Evolutionary conservation across 352 stramenopile species (phyloP), one percentile per base, ranked within the genome.

Genomic region (Plasmopara viticola): DNA sequence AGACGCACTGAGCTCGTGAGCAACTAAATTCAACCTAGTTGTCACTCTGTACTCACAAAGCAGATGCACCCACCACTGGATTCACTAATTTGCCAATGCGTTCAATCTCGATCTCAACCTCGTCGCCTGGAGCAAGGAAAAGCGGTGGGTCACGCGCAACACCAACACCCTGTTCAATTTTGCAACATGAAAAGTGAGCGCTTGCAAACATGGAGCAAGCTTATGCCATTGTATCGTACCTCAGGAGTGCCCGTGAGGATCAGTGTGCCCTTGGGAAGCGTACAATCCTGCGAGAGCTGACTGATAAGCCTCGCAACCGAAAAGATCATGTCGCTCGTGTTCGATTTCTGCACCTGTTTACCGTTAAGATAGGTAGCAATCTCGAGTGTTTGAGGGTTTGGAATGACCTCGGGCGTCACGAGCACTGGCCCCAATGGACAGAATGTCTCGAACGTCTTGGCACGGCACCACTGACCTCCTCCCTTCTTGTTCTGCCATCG

Each of bases 361-460:
- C 78, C 82, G 52, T 96, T 95, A 33, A 97, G 51, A 39, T 76
- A 71, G 15, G 86, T 95, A 17, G 72, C 66, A 49, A 96, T 89
- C 28, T 66, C 54, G 6, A 96, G 72, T 13, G 68, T 68, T 63
- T 95, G 77, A 12, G 82, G 82, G 66, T 94, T 78, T 2, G 66
- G 67, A 40, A 95, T 87, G 33, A 76, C 53, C n/a, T 79, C 68
- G 13, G 74, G 68, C 3, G 85, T 88, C 30, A 95, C 71, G 34
- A 97, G 74, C 38, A 83, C 80, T 4, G 89, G 89, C 0, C 89
- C 89, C 15, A 97, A 68, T 6, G 89, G 89, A 57, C 79, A 94
- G 54, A 96, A 96, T 2, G 86, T 95, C 56, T 97, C 87, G 53
- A 97, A 96, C 0, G 68, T 84, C 70, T 97, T 97, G 44, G 78